These are phyloP conservation scores for Trichoderma atroviride DNA, from an alignment of 2,329 filamentous ascomycete species.

Conservation along the genomic window DNA sequence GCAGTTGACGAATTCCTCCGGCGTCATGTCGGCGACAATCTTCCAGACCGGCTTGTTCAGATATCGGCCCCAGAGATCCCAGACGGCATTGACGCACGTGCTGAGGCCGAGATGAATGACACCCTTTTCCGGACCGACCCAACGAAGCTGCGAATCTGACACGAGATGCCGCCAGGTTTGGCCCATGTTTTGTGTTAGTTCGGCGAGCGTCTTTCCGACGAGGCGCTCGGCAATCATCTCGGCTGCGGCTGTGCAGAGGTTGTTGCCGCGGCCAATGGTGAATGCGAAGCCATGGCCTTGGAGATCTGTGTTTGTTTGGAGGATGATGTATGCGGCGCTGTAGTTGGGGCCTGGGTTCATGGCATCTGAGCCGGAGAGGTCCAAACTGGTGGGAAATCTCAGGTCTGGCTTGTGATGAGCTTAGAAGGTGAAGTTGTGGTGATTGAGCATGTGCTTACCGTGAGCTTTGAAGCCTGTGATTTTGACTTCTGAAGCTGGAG, in stretches of 20 bases:
- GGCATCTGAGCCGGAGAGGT: constrained; percentile 95
- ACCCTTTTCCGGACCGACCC: constrained; percentile 93
- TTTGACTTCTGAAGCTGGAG: constrained; percentile 55
- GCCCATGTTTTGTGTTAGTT: constrained; percentile 79
- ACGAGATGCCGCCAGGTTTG: constrained; percentile 89
- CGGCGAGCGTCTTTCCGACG: constrained; percentile 72
- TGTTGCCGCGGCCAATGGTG: constrained; percentile 87
- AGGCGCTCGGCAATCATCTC: constrained; percentile 80
- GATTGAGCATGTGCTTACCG: constrained; percentile 48
- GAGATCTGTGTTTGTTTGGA: constrained; percentile 74
- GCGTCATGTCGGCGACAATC: constrained; percentile 84
- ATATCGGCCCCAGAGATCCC: constrained; percentile 92
- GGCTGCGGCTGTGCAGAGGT: constrained; percentile 80
- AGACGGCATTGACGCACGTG: constrained; percentile 88
- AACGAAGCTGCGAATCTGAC: constrained; percentile 84
- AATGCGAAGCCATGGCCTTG: constrained; percentile 82
- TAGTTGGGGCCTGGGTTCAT: constrained; percentile 96
- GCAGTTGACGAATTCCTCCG: constrained; percentile 80
- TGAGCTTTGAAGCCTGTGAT: constrained; percentile 75
- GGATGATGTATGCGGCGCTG: constrained; percentile 89
- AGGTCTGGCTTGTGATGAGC: constrained; percentile 60
- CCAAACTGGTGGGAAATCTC: constrained; percentile 86
- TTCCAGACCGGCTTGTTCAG: constrained; percentile 86
- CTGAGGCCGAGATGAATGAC: constrained; percentile 91
- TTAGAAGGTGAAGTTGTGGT: not conserved